A percentile compares a stretch with the other conserved stretches of the same genome.
phyloP scores from a whole-genome alignment of 441 rosid species.

The Corymbia citriodora region DNA sequence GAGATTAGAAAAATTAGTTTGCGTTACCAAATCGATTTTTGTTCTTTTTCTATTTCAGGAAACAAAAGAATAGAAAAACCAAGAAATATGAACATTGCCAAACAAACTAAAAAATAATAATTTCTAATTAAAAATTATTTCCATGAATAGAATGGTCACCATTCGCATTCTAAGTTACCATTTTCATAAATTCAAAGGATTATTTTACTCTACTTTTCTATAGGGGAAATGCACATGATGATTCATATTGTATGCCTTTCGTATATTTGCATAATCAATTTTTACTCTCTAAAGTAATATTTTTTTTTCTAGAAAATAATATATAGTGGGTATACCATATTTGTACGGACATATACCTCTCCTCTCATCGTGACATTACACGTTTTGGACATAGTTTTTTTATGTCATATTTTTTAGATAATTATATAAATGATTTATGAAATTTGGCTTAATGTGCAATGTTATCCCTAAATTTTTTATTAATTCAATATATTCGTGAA shows the following conservation, averaged over 20 bases:
- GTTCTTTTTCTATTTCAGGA: no score
- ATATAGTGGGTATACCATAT: neutral
- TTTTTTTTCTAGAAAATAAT: neutral
- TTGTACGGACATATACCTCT: neutral
- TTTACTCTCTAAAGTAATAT: neutral
- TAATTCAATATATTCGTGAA: rapidly evolving
- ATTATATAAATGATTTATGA: no score
- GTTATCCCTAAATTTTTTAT: no score
- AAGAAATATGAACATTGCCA: no score
- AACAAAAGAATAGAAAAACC: no score
- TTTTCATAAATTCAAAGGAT: neutral
- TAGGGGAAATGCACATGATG: neutral
- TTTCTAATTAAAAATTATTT: no score
- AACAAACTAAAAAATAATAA: no score
- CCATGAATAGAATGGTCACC: no score
- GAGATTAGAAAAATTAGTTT: no score
- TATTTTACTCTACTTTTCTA: neutral
- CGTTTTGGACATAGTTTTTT: neutral
- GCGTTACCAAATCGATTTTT: no score
- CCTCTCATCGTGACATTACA: neutral
- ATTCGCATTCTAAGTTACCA: neutral
- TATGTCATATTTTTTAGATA: no score
- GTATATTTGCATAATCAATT: neutral
- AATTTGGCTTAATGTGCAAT: no score
- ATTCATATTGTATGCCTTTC: neutral